These are phyloP conservation scores for Epichloe festucae DNA, from an alignment of 2,329 filamentous ascomycete species.

Conservation along the genomic window DNA sequence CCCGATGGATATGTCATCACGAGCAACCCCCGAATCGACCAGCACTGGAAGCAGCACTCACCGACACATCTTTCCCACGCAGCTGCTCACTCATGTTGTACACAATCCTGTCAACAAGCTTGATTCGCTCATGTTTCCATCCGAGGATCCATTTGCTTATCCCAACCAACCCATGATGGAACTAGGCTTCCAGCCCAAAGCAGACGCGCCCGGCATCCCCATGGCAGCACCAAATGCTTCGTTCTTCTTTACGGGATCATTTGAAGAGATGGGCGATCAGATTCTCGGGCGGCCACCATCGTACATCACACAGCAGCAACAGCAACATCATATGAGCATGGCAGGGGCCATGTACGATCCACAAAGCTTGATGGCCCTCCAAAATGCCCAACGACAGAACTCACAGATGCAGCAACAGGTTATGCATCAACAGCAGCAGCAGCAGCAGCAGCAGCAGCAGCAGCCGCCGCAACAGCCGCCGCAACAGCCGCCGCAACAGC, in stretches of 20 bases:
- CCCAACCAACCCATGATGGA: slow-evolving; percentile 63
- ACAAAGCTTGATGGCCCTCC: slow-evolving; percentile 29
- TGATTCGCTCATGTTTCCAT: slow-evolving; percentile 69
- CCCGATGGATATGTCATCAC: slow-evolving; percentile 30
- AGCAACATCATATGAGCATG: slow-evolving; percentile 29
- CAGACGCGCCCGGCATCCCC: slow-evolving; percentile 18
- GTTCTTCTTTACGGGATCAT: slow-evolving; percentile 39
- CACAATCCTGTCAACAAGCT: slow-evolving; percentile 50
- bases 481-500: slow-evolving; percentile 11
- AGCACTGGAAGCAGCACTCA: slow-evolving; percentile 29
- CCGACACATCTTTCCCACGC: slow-evolving; percentile 19
- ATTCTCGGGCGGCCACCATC: slow-evolving; percentile 58
- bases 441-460: too few species aligned
- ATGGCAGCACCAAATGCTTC: slow-evolving; percentile 26
- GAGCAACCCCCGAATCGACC: slow-evolving; percentile 31
- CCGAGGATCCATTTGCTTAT: slow-evolving; percentile 66
- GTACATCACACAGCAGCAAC: slow-evolving; percentile 48
- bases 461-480: slow-evolving; percentile 8
- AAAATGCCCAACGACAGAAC: slow-evolving; percentile 10
- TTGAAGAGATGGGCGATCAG: slow-evolving; percentile 60
- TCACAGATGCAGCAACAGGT: slow-evolving; percentile 3
- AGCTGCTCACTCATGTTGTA: slow-evolving; percentile 18
- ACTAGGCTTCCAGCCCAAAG: slow-evolving; percentile 29
- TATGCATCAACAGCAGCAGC: slow-evolving; percentile 17
- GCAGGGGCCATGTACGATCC: slow-evolving; percentile 31